These are phyloP conservation scores for Ophioceras dolichostomum DNA, from an alignment of 2,329 filamentous ascomycete genomes.

Conservation along the genomic window DNA sequence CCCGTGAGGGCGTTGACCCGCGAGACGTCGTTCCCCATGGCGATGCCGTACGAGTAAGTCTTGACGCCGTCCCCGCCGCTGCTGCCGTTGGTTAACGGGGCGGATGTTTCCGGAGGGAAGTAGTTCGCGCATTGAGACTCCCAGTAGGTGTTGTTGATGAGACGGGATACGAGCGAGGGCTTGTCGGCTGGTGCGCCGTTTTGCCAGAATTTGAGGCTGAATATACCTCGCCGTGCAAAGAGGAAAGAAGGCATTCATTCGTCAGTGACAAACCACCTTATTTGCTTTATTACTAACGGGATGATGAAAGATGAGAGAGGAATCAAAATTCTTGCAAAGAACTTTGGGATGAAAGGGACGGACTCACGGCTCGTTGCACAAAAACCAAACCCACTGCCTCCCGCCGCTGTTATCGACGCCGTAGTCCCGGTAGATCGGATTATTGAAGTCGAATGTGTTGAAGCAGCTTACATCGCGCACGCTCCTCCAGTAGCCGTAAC, in stretches of 20 bases:
- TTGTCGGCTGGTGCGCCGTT: conserved; percentile 29
- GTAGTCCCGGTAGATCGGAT: conserved; percentile 24
- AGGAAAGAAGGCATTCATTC: too few species aligned
- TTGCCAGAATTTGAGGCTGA: conserved; percentile 22
- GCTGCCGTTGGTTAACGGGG: too few species aligned
- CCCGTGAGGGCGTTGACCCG: conserved; percentile 24
- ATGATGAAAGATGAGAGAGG: too few species aligned
- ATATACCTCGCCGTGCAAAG: too few species aligned
- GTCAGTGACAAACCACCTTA: too few species aligned
- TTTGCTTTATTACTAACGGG: too few species aligned
- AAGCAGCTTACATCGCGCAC: conserved; percentile 33
- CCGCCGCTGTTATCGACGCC: conserved; percentile 26
- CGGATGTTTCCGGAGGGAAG: conserved; percentile 28
- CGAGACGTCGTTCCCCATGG: conserved; percentile 16
- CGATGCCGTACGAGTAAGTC: conserved; percentile 16
- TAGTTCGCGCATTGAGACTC: conserved; percentile 29
- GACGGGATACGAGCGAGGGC: conserved; percentile 27
- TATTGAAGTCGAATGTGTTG: conserved; percentile 29
- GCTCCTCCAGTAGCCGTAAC: conserved; percentile 30
- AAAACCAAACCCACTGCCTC: conserved; percentile 43
- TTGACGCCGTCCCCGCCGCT: neutral
- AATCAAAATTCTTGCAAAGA: too few species aligned
- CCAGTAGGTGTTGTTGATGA: conserved; percentile 24
- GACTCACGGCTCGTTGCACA: conserved; percentile 33
- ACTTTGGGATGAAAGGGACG: too few species aligned